Percentiles rank a stretch among this genome's conserved stretches.
These are phyloP conservation scores for Cenchrus americanus DNA, from an alignment of 176 grass and related monocot species.

Conservation along the genomic window DNA sequence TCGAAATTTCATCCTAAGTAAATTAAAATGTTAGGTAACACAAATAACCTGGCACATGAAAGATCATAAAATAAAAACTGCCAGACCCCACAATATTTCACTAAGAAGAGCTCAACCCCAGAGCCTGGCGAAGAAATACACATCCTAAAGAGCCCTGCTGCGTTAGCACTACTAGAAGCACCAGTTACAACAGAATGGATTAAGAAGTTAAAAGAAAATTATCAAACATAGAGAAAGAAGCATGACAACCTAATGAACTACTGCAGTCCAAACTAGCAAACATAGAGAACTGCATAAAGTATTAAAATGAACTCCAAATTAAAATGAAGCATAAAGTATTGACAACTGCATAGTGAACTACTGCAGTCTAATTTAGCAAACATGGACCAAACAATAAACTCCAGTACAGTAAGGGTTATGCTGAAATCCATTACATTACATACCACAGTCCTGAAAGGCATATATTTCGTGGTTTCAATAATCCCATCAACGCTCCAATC, in stretches of 20 bases:
- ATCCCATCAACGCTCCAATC: conserved; percentile 29
- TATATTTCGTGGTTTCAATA: background rate
- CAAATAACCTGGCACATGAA: background rate
- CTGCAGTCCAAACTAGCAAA: background rate
- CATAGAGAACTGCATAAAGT: background rate
- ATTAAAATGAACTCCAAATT: too few species aligned
- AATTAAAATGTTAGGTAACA: background rate
- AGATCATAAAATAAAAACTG: background rate
- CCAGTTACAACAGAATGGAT: background rate
- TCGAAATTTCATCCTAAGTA: background rate
- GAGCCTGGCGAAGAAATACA: too few species aligned
- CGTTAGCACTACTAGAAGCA: background rate
- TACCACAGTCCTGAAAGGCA: background rate
- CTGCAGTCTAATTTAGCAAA: background rate
- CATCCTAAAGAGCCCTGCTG: background rate
- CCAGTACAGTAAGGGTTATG: background rate
- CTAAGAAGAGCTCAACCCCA: too few species aligned
- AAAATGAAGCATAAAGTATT: background rate
- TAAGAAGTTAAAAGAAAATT: background rate
- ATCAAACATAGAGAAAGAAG: background rate
- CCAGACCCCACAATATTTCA: too few species aligned
- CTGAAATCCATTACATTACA: background rate
- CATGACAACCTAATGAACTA: background rate
- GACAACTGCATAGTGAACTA: background rate
- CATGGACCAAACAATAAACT: background rate